Evolutionary conservation across 495 filamentous ascomycete species (phyloP).

Genomic region (Rusavskia elegans): DNA sequence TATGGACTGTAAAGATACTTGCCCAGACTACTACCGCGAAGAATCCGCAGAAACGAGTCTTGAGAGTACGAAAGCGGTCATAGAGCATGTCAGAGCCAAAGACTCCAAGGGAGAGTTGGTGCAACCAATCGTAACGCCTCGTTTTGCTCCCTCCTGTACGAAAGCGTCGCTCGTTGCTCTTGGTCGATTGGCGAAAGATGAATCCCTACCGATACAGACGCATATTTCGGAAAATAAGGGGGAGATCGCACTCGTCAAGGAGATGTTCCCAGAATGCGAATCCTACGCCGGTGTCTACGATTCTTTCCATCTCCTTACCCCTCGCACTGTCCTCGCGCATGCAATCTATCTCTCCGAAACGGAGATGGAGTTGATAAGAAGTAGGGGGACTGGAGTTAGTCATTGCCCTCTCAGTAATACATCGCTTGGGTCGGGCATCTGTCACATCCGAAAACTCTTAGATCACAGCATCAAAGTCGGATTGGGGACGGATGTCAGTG

Average conservation of each 20-base stretch:
- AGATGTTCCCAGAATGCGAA: slow-evolving; percentile 47
- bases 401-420: slow-evolving; percentile 85
- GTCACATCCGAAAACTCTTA: slow-evolving; percentile 55
- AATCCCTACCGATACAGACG: slow-evolving; percentile 56
- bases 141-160: slow-evolving; percentile 73
- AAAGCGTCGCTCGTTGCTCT: slow-evolving; percentile 40
- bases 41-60: slow-evolving; percentile 38
- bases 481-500: slow-evolving; percentile 77
- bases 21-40: slow-evolving; percentile 65
- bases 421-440: slow-evolving; percentile 57
- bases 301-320: slow-evolving; percentile 44
- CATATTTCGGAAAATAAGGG: slow-evolving; percentile 75
- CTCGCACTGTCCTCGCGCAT: slow-evolving; percentile 73
- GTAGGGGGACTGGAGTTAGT: slow-evolving; percentile 44
- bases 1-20: slow-evolving; percentile 58
- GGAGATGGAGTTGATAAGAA: slow-evolving; percentile 47
- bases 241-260: slow-evolving; percentile 48
- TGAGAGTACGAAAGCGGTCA: slow-evolving; percentile 38
- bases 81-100: slow-evolving; percentile 48
- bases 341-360: slow-evolving; percentile 53
- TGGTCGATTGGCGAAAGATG: slow-evolving; percentile 43
- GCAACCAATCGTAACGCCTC: slow-evolving; percentile 70
- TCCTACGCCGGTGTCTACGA: slow-evolving; percentile 76
- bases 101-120: slow-evolving; percentile 49
- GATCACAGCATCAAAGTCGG: slow-evolving; percentile 62